Evolutionary conservation across 192 early-diverging fungal genomes (phyloP).

Genomic region (Backusella tuberculispora): DNA sequence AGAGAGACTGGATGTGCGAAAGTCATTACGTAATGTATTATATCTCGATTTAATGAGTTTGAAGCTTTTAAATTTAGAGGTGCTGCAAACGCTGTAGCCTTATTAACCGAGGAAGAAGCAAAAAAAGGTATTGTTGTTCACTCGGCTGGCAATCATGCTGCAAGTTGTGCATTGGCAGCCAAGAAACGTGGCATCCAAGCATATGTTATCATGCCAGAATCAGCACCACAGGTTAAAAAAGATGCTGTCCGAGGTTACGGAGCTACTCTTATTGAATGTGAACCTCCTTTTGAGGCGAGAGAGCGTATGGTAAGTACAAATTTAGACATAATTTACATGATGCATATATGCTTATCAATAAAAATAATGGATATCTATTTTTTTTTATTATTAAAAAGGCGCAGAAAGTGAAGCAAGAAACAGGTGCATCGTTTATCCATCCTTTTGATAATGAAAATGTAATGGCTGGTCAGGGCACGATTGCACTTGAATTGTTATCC

Average conservation of each 20-base stretch:
- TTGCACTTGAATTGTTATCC: conserved; percentile 51
- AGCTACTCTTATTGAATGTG: conserved; percentile 55
- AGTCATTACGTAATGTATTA: not conserved
- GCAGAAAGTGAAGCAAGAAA: conserved; percentile 31
- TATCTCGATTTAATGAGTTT: not conserved
- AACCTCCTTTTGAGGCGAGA: conserved; percentile 43
- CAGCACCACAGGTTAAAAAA: conserved; percentile 50
- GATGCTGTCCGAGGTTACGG: conserved; percentile 58
- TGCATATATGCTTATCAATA: not conserved
- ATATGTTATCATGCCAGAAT: conserved; percentile 54
- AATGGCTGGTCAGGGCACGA: conserved; percentile 62
- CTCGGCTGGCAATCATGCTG: conserved; percentile 58
- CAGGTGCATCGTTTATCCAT: conserved; percentile 55
- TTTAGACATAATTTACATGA: no score
- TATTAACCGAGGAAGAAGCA: conserved; percentile 32
- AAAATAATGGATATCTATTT: not conserved
- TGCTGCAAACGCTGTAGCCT: conserved; percentile 53
- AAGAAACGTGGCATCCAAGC: conserved; percentile 41
- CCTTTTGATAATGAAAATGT: conserved; percentile 54
- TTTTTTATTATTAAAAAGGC: conserved; percentile 19
- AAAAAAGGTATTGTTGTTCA: conserved; percentile 50
- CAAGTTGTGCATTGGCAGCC: conserved; percentile 60
- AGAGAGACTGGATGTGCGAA: not conserved
- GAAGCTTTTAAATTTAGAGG: conserved; percentile 62
- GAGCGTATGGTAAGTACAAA: conserved; percentile 42